Percentiles rank a stretch among this genome's conserved stretches.
These are phyloP conservation scores for Kazachstania sp. DNA, from an alignment of 1,139 yeast species.

Conservation along the genomic window DNA sequence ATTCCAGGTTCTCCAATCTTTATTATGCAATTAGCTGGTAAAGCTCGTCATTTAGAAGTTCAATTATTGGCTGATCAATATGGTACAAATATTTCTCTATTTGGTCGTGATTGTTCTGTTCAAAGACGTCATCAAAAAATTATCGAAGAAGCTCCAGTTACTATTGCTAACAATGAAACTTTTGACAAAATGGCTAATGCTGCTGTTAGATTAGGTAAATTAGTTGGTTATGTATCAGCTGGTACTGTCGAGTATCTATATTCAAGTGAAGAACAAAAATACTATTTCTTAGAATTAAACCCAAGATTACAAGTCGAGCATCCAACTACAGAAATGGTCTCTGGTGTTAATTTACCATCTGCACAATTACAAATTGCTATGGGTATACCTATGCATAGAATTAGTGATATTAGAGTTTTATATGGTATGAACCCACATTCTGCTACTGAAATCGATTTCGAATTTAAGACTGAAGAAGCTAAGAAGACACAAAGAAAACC, in stretches of 20 bases:
- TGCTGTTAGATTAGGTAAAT: conserved; percentile 84
- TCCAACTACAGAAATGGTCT: conserved; percentile 96
- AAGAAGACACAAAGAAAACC: conserved; percentile 81
- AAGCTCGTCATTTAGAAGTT: conserved; percentile 96
- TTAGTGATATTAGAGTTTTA: conserved; percentile 80
- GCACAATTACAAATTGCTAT: conserved; percentile 97
- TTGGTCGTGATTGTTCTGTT: conserved; percentile 97
- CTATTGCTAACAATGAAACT: conserved; percentile 69
- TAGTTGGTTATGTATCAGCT: conserved; percentile 89
- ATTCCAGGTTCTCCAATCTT: conserved; percentile 93
- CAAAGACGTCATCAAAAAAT: conserved; percentile 99
- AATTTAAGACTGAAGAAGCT: conserved; percentile 66
- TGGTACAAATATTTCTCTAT: conserved; percentile 91
- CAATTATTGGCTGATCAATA: conserved; percentile 89
- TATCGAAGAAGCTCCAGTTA: conserved; percentile 99
- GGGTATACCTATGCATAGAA: conserved; percentile 97
- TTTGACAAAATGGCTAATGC: conserved; percentile 89
- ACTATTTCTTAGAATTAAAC: conserved; percentile 95
- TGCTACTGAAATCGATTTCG: conserved; percentile 82
- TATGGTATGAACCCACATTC: conserved; percentile 97
- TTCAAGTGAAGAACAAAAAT: conserved; percentile 90
- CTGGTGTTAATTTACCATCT: conserved; percentile 97
- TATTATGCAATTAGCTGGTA: conserved; percentile 89
- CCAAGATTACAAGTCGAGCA: conserved; percentile 99
- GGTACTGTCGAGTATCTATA: conserved; percentile 98